Conservation (phyloP, 2,329 filamentous ascomycete species). For the Penicillium freii region DNA sequence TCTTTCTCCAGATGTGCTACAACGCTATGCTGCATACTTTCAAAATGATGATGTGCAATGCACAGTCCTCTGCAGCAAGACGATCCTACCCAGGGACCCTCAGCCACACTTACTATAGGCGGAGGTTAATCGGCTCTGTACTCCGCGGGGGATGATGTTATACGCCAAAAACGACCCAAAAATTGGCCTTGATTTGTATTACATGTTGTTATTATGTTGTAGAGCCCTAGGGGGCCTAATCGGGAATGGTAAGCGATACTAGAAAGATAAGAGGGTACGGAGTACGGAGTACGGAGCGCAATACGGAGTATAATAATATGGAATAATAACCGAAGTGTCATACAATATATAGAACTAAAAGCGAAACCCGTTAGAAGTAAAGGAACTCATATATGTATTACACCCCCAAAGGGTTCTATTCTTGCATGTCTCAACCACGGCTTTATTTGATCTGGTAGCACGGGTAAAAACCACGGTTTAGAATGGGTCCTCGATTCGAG, state of each 20-base stretch:
- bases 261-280: background rate
- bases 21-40: slow-evolving; percentile 6
- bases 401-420: background rate
- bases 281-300: background rate
- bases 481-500: slow-evolving; percentile 16
- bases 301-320: background rate
- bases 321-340: background rate
- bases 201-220: background rate
- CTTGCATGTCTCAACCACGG: slow-evolving; percentile 2
- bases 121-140: slow-evolving; percentile 17
- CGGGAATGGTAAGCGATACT: background rate
- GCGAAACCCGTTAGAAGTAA: slow-evolving; percentile 2
- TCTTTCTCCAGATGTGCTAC: slow-evolving; percentile 7
- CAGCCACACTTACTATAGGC: slow-evolving; percentile 8
- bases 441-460: background rate
- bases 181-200: slow-evolving; percentile 1
- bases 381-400: background rate
- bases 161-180: slow-evolving; percentile 4
- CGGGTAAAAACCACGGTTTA: slow-evolving; percentile 21
- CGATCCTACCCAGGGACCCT: slow-evolving; percentile 2
- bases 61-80: slow-evolving; percentile 12
- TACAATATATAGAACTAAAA: background rate
- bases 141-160: slow-evolving; percentile 7
- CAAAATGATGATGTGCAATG: slow-evolving; percentile 20
- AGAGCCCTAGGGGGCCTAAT: background rate